phyloP scores from a whole-genome alignment of 495 filamentous ascomycete species.

The Ascodesmis nigricans region DNA sequence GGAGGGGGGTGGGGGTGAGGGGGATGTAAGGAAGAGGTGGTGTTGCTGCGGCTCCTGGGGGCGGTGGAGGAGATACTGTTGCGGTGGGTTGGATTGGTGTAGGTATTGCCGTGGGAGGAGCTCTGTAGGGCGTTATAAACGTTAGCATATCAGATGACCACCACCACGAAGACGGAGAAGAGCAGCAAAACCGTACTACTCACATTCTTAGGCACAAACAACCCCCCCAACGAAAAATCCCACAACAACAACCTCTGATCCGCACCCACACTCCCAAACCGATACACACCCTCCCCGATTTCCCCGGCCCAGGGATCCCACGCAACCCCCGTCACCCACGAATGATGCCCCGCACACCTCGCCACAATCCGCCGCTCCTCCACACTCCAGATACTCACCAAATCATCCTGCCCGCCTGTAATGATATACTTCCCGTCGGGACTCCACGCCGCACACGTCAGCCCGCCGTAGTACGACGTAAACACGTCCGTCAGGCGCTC shows the following conservation, averaged over 20 bases:
- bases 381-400: conserved; percentile 83
- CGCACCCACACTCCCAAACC: conserved; percentile 88
- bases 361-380: conserved; percentile 68
- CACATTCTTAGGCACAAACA: conserved; percentile 78
- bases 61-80: too few species aligned
- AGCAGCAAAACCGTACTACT: too few species aligned
- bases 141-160: too few species aligned
- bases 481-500: conserved; percentile 80
- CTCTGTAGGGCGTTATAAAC: too few species aligned
- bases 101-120: too few species aligned
- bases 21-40: too few species aligned
- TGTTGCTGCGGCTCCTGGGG: too few species aligned
- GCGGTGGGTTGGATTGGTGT: too few species aligned
- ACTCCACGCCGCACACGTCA: conserved; percentile 89
- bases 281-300: conserved; percentile 74
- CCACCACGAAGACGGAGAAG: too few species aligned
- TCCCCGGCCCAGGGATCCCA: conserved; percentile 97
- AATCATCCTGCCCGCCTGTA: conserved; percentile 86
- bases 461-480: conserved; percentile 75
- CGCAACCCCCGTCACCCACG: conserved; percentile 79
- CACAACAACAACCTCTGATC: conserved; percentile 76
- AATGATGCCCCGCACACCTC: conserved; percentile 80
- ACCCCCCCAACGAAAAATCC: conserved; percentile 95
- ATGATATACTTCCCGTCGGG: conserved; percentile 91
- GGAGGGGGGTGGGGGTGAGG: too few species aligned